phyloP scores from a whole-genome alignment of 768 basidiomycete genomes.

The Naganishia onofrii region DNA sequence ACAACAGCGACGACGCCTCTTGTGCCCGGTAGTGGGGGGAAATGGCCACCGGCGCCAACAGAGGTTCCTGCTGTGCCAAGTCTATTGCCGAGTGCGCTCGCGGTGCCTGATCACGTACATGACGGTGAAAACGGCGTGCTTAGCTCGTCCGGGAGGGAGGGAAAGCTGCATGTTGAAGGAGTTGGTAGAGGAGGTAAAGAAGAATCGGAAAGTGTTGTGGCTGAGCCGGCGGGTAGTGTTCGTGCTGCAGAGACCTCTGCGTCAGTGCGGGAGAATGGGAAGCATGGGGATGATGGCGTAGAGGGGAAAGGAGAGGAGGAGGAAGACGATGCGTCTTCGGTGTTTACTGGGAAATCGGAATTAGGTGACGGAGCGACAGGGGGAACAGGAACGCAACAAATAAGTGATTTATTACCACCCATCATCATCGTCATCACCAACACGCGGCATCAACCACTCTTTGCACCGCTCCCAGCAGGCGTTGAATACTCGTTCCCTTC shows the following conservation, averaged over 20 bases:
- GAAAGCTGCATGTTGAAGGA: background rate
- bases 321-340: background rate
- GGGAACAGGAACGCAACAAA: background rate
- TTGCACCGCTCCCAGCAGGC: conserved; percentile 10
- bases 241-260: background rate
- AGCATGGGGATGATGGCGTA: background rate
- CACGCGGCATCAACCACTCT: conserved; percentile 7
- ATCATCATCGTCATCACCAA: conserved; percentile 21
- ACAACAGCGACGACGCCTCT: background rate
- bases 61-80: conserved; percentile 26
- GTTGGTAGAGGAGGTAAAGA: background rate
- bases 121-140: background rate
- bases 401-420: background rate
- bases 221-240: conserved; percentile 14
- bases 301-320: background rate
- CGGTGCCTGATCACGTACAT: conserved; percentile 3
- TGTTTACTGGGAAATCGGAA: background rate
- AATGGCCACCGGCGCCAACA: conserved; percentile 29
- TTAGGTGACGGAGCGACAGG: background rate
- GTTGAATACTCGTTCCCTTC: background rate
- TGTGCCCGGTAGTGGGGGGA: background rate
- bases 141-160: background rate
- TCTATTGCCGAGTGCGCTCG: conserved; percentile 8
- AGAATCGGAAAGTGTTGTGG: conserved; percentile 6
- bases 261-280: background rate